Evolutionary conservation across 768 basidiomycete species (phyloP).

Genomic region (Albatrellus ellisii): DNA sequence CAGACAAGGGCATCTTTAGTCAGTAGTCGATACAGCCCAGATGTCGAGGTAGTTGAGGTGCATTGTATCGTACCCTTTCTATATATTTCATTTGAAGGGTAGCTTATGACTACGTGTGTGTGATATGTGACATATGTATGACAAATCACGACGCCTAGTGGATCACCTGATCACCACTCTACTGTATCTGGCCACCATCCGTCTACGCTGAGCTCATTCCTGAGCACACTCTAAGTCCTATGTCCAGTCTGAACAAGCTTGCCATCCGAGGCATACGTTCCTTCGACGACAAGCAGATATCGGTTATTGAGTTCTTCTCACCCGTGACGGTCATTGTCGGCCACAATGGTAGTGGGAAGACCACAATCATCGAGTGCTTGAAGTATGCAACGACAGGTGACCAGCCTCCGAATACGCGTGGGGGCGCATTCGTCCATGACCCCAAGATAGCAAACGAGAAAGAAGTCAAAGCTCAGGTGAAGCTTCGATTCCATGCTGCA

Average conservation of each 20-base stretch:
- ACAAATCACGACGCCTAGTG: no score
- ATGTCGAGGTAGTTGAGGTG: no score
- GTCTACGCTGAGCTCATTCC: not conserved
- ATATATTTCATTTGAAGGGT: no score
- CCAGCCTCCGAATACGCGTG: slow-evolving; percentile 93
- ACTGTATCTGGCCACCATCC: not conserved
- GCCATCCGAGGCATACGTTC: slow-evolving; percentile 91
- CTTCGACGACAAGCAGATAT: slow-evolving; percentile 90
- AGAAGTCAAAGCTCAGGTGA: slow-evolving; percentile 98
- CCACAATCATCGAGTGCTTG: slow-evolving; percentile 97
- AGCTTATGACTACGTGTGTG: no score
- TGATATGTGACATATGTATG: no score
- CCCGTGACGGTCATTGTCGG: slow-evolving; percentile 98
- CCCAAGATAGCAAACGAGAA: slow-evolving; percentile 99
- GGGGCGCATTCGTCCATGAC: slow-evolving; percentile 98
- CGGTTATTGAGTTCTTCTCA: slow-evolving; percentile 93
- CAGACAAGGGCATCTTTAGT: no score
- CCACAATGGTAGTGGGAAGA: slow-evolving; percentile 97
- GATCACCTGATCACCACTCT: not conserved
- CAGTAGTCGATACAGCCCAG: no score
- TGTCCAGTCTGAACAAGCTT: slow-evolving; percentile 85
- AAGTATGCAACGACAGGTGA: slow-evolving; percentile 99
- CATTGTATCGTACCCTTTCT: no score
- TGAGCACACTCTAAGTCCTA: slow-evolving; percentile 15
- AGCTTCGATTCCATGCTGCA: slow-evolving; percentile 82